Evolutionary conservation across 2,329 filamentous ascomycete species (phyloP).

Genomic region (Albophoma yamanashiensis): DNA sequence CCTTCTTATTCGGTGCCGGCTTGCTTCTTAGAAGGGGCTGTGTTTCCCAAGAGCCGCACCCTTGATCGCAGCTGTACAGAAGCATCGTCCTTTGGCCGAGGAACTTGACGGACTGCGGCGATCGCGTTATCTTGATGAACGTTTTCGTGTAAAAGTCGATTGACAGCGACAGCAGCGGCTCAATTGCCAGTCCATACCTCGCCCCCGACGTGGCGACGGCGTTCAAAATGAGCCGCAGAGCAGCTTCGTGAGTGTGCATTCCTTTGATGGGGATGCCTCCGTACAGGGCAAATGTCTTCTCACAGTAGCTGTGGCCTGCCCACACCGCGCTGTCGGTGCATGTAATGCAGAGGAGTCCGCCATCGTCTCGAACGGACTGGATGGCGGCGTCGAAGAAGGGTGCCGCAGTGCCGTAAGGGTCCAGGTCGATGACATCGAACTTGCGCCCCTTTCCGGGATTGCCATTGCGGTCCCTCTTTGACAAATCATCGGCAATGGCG

Average conservation of each 20-base stretch:
- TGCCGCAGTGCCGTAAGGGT: conserved; percentile 89
- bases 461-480: conserved; percentile 27
- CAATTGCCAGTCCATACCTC: conserved; percentile 77
- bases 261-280: conserved; percentile 83
- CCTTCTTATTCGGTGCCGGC: conserved; percentile 57
- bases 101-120: conserved; percentile 81
- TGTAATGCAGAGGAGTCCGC: conserved; percentile 85
- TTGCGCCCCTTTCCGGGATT: conserved; percentile 32
- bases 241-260: conserved; percentile 76
- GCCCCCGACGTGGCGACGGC: conserved; percentile 70
- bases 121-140: conserved; percentile 73
- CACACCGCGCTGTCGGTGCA: conserved; percentile 95
- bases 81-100: conserved; percentile 86
- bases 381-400: conserved; percentile 88
- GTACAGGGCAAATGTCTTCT: conserved; percentile 91
- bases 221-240: conserved; percentile 76
- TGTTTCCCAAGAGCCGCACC: conserved; percentile 85
- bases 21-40: conserved; percentile 68
- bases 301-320: conserved; percentile 85
- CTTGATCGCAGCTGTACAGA: conserved; percentile 80
- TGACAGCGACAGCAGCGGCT: conserved; percentile 83
- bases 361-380: conserved; percentile 72
- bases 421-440: conserved; percentile 93
- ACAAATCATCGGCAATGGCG: conserved; percentile 43
- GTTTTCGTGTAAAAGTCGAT: conserved; percentile 93